Evolutionary conservation across 192 early-diverging fungal genomes (phyloP).

Genomic region (Linderina pennispora): DNA sequence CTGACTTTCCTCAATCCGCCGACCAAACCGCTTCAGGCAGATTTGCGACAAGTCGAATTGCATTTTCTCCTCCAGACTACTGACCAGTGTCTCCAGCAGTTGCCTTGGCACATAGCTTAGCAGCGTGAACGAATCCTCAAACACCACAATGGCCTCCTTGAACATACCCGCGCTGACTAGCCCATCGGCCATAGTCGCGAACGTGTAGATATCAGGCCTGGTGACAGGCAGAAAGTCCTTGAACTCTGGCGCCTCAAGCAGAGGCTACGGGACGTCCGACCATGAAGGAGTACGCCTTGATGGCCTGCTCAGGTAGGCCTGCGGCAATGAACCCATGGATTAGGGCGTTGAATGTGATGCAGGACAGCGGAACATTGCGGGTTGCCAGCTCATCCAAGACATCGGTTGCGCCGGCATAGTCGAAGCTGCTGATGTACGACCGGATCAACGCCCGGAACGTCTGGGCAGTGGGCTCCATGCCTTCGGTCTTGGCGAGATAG

Average conservation of each 20-base stretch:
- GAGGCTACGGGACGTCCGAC: constrained; percentile 26
- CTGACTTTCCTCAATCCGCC: constrained; percentile 24
- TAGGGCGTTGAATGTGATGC: constrained; percentile 15
- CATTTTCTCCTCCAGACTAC: constrained; percentile 13
- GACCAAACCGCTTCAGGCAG: constrained; percentile 21
- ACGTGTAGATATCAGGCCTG: constrained; percentile 14
- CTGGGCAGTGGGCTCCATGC: constrained; percentile 22
- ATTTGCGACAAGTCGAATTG: constrained; percentile 15
- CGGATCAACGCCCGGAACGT: constrained; percentile 26
- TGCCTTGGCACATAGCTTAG: constrained; percentile 22
- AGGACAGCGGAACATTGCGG: constrained; percentile 6
- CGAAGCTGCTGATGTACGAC: constrained; percentile 18
- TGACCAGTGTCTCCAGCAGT: constrained; percentile 22
- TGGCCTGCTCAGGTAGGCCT: constrained; percentile 4
- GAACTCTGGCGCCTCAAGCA: constrained; percentile 6
- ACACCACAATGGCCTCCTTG: constrained; percentile 28
- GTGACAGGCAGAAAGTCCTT: constrained; percentile 9
- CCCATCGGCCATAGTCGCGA: constrained; percentile 17
- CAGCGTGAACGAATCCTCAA: constrained; percentile 38
- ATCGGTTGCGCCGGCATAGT: constrained; percentile 3
- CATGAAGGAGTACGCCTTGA: constrained; percentile 22
- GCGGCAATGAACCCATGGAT: constrained; percentile 17
- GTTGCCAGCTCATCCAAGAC: constrained; percentile 8
- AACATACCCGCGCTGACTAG: constrained; percentile 8
- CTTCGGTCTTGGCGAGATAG: constrained; percentile 10